Evolutionary conservation across 2,329 filamentous ascomycete genomes (phyloP).

Genomic region (Aureobasidium sp.): DNA sequence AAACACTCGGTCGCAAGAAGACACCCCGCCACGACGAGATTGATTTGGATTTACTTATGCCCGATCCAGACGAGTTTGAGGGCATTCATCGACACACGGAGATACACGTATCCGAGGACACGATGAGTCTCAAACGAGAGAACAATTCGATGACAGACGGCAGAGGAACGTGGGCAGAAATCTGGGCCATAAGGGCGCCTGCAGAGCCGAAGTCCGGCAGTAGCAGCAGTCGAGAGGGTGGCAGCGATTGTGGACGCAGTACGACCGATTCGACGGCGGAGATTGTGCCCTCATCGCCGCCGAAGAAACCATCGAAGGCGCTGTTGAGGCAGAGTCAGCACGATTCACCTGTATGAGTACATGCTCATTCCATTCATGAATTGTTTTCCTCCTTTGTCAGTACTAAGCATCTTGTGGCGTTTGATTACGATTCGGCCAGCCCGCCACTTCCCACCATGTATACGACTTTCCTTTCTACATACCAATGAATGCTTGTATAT

Average conservation of each 20-base stretch:
- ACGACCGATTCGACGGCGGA: neutral
- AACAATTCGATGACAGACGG: neutral
- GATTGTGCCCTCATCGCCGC: neutral
- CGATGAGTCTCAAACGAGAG: neutral
- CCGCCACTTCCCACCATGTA: neutral
- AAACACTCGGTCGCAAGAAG: neutral
- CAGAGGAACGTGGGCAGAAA: neutral
- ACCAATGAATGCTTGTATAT: neutral
- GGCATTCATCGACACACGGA: slow-evolving; percentile 13
- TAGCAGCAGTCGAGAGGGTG: neutral
- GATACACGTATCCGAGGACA: neutral
- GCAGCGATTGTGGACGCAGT: neutral
- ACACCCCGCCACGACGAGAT: slow-evolving; percentile 1
- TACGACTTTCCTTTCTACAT: neutral
- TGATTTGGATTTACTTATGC: slow-evolving; percentile 7
- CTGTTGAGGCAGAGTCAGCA: slow-evolving; percentile 1
- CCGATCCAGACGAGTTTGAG: slow-evolving; percentile 7
- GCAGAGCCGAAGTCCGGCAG: neutral
- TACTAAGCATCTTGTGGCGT: neutral
- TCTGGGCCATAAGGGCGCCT: neutral
- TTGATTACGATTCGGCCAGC: too few relatives aligned
- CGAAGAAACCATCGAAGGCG: neutral
- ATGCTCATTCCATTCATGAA: neutral
- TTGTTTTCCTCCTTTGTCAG: neutral
- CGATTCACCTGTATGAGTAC: neutral